These are phyloP conservation scores for Xylaria cubensis DNA, from an alignment of 495 filamentous ascomycete genomes.

Conservation along the genomic window DNA sequence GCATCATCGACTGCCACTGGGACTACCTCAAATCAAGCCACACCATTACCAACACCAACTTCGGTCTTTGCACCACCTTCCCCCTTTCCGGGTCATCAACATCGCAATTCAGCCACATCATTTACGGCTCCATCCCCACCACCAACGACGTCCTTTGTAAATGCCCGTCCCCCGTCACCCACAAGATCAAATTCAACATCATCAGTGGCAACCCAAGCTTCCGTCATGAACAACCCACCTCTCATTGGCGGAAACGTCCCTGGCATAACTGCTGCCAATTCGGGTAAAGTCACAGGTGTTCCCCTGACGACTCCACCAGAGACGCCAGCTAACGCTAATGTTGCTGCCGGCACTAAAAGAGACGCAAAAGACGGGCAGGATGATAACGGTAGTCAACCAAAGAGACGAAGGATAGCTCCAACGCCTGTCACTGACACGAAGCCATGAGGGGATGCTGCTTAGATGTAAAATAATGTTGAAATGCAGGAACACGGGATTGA, in stretches of 20 bases:
- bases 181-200: conserved; percentile 84
- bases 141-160: conserved; percentile 52
- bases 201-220: conserved; percentile 72
- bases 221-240: conserved; percentile 75
- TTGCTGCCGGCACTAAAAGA: conserved; percentile 61
- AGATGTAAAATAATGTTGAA: not conserved
- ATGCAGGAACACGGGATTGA: not conserved
- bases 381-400: conserved; percentile 57
- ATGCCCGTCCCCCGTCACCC: conserved; percentile 72
- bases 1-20: conserved; percentile 45
- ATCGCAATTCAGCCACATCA: conserved; percentile 55
- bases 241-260: conserved; percentile 77
- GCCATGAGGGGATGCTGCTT: not conserved
- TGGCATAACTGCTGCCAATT: conserved; percentile 72
- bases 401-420: conserved; percentile 81
- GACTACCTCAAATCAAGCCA: conserved; percentile 62
- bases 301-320: conserved; percentile 79
- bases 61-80: conserved; percentile 64
- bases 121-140: conserved; percentile 66
- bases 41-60: conserved; percentile 70
- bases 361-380: conserved; percentile 60
- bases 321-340: conserved; percentile 66
- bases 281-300: conserved; percentile 60
- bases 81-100: conserved; percentile 60
- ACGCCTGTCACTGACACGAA: conserved; percentile 59